A percentile compares a stretch with the other conserved stretches of the same genome.
Conservation (phyloP, 176 grass and related monocot species). For the Avena eriantha region DNA sequence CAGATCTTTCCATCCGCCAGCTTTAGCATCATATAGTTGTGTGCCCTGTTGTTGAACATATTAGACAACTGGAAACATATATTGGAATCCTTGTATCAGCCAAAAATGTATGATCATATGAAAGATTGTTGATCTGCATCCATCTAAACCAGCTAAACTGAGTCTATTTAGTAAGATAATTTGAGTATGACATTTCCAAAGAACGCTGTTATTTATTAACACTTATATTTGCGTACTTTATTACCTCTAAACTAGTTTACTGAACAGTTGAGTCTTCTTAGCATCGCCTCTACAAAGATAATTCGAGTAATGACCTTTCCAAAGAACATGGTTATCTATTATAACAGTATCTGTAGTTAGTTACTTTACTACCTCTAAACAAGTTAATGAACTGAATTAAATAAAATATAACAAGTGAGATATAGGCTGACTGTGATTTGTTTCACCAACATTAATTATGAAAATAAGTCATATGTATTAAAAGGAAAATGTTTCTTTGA, state of each 20-base stretch:
- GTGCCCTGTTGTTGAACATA: constrained; percentile 63
- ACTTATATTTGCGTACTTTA: constrained; percentile 12
- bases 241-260: constrained; percentile 28
- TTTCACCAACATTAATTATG: constrained; percentile 25
- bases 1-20: constrained; percentile 91
- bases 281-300: background rate
- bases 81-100: constrained; percentile 24
- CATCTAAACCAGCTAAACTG: constrained; percentile 27
- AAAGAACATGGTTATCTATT: constrained; percentile 28
- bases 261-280: background rate
- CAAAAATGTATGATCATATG: constrained; percentile 20
- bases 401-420: constrained; percentile 32
- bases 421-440: constrained; percentile 25
- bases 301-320: constrained; percentile 28
- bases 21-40: constrained; percentile 97
- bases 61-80: constrained; percentile 35
- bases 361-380: constrained; percentile 23
- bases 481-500: constrained; percentile 23
- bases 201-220: constrained; percentile 7
- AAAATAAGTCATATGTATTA: background rate
- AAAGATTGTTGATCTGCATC: constrained; percentile 11
- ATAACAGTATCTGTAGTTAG: constrained; percentile 16
- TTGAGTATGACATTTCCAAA: constrained; percentile 27
- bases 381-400: constrained; percentile 27
- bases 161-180: constrained; percentile 23